Percentiles rank a stretch among this genome's conserved stretches.
phyloP scores from a whole-genome alignment of 495 filamentous ascomycete genomes.

The Mytilinidion resinicola region DNA sequence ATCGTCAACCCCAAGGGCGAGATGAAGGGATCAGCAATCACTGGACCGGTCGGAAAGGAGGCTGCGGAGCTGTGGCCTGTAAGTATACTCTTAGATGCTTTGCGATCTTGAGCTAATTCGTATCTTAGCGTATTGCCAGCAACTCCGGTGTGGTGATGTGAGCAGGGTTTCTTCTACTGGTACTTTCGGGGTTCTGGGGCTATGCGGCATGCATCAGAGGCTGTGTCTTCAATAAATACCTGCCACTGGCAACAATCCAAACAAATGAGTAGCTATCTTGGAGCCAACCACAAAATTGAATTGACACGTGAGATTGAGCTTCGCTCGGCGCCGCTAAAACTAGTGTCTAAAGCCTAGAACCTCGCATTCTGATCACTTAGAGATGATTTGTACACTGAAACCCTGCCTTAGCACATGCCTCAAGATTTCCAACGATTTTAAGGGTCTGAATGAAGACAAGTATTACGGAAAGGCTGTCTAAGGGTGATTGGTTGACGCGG shows the following conservation, averaged over 20 bases:
- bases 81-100: conserved; percentile 36
- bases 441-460: too few species aligned
- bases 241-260: not conserved
- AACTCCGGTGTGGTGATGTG: conserved; percentile 99
- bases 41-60: conserved; percentile 98
- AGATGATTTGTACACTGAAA: too few species aligned
- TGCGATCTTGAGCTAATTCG: conserved; percentile 7
- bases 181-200: conserved; percentile 6
- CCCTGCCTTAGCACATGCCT: too few species aligned
- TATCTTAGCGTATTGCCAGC: conserved; percentile 85
- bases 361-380: too few species aligned
- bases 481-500: too few species aligned
- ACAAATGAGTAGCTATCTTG: not conserved
- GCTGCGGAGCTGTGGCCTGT: conserved; percentile 99
- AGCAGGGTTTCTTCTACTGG: conserved; percentile 39
- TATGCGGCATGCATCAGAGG: not conserved
- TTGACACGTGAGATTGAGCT: too few species aligned
- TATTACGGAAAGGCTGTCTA: too few species aligned
- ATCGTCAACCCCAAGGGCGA: conserved; percentile 99
- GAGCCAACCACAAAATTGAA: too few species aligned
- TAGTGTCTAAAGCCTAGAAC: too few species aligned
- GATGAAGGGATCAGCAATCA: conserved; percentile 99
- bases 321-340: too few species aligned
- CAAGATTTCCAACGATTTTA: too few species aligned
- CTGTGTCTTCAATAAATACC: not conserved